Percentiles rank a stretch among this genome's conserved stretches.
Conservation (phyloP, 495 filamentous ascomycete genomes). For the Aspergillus mulundensis region DNA sequence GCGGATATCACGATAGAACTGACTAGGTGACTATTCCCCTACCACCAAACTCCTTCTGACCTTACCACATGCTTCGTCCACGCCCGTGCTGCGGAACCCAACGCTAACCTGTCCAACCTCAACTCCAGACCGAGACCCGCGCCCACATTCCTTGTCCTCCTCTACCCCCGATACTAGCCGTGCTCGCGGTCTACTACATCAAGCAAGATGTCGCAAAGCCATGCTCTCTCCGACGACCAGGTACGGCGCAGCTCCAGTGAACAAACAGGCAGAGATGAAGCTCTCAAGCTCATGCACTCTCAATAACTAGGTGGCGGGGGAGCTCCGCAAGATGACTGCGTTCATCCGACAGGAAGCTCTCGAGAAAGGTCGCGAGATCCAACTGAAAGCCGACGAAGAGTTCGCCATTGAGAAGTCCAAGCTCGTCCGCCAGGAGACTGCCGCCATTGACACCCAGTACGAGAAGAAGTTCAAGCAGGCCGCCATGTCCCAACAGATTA, state of each 20-base stretch:
- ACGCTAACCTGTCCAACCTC: slow-evolving; percentile 12
- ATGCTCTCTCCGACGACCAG: slow-evolving; percentile 97
- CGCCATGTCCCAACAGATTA: slow-evolving; percentile 95
- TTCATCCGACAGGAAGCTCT: slow-evolving; percentile 99
- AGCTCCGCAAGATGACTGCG: slow-evolving; percentile 99
- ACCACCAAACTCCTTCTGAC: background rate
- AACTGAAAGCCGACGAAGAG: slow-evolving; percentile 96
- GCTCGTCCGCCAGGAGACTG: slow-evolving; percentile 90
- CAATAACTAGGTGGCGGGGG: slow-evolving; percentile 69
- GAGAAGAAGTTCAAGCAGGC: slow-evolving; percentile 98
- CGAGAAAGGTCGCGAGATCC: slow-evolving; percentile 95
- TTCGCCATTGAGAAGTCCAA: slow-evolving; percentile 98
- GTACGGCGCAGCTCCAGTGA: slow-evolving; percentile 41
- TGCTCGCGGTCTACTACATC: slow-evolving; percentile 16
- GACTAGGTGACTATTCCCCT: slow-evolving; percentile 3
- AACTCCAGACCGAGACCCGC: slow-evolving; percentile 7
- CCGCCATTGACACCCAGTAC: slow-evolving; percentile 86
- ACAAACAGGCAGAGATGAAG: slow-evolving; percentile 8
- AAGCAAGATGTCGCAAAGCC: slow-evolving; percentile 79
- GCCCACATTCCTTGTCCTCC: slow-evolving; percentile 8
- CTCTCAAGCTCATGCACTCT: slow-evolving; percentile 18
- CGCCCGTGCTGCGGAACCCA: background rate
- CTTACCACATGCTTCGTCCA: slow-evolving; percentile 2
- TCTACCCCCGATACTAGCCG: slow-evolving; percentile 22
- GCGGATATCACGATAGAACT: slow-evolving; percentile 10